Evolutionary conservation across 805 yeast species (phyloP).

Genomic region (Clavispora carvajalis): DNA sequence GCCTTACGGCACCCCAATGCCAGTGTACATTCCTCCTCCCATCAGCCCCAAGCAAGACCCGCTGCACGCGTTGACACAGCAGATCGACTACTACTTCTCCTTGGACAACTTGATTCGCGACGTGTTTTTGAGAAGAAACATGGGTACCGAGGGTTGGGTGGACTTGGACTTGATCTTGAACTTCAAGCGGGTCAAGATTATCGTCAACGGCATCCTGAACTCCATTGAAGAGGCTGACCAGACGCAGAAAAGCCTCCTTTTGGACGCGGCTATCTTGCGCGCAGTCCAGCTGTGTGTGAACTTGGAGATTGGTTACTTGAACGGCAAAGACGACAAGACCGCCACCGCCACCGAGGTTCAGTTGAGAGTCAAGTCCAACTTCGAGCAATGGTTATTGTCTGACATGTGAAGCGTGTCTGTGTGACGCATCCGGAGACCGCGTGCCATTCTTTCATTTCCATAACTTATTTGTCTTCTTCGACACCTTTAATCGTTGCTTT

Average conservation of each 20-base stretch:
- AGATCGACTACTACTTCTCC: conserved; percentile 87
- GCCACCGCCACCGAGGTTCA: conserved; percentile 44
- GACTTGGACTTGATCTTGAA: conserved; percentile 56
- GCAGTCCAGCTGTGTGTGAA: conserved; percentile 51
- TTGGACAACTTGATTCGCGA: conserved; percentile 85
- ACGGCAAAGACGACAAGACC: conserved; percentile 22
- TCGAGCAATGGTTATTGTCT: conserved; percentile 67
- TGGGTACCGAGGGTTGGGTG: conserved; percentile 68
- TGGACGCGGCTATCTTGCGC: conserved; percentile 38
- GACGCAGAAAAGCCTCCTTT: conserved; percentile 15
- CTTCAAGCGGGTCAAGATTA: conserved; percentile 70
- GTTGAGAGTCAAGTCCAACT: conserved; percentile 55
- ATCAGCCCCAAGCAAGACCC: conserved; percentile 44
- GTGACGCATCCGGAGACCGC: not conserved
- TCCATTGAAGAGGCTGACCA: conserved; percentile 22
- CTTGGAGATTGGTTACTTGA: conserved; percentile 42
- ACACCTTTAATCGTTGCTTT: not conserved
- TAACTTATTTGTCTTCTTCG: not conserved
- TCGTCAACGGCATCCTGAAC: conserved; percentile 36
- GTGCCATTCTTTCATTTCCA: not conserved
- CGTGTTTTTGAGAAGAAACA: conserved; percentile 70
- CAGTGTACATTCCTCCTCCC: conserved; percentile 39
- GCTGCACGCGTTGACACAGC: conserved; percentile 43
- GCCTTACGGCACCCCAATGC: conserved; percentile 14
- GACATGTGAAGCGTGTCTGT: conserved; percentile 7